Percentiles rank a stretch among this genome's conserved stretches.
Evolutionary conservation across 2,329 filamentous ascomycete species (phyloP).

Genomic region (Endoconidiophora laricicola): DNA sequence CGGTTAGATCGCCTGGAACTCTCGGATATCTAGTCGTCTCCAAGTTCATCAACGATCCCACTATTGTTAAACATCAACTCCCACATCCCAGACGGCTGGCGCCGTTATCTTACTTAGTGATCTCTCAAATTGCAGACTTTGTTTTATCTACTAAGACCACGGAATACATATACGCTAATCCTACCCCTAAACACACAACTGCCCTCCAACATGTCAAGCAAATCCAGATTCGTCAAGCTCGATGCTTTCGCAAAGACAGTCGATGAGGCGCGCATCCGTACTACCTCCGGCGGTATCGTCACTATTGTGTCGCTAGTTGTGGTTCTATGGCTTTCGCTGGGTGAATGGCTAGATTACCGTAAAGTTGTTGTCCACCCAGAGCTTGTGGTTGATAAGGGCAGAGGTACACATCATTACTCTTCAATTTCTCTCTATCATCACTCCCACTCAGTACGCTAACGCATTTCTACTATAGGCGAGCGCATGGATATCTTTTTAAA

Average conservation of each 20-base stretch:
- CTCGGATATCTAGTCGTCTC: too few relatives aligned
- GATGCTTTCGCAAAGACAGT: constrained; percentile 99
- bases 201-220: constrained; percentile 51
- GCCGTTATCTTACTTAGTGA: neutral
- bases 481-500: constrained; percentile 99
- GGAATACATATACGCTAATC: too few relatives aligned
- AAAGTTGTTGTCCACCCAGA: constrained; percentile 77
- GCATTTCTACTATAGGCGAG: constrained; percentile 43
- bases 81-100: neutral
- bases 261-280: constrained; percentile 90
- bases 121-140: neutral
- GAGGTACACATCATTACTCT: constrained; percentile 42
- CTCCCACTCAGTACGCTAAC: constrained; percentile 14
- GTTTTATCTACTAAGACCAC: too few relatives aligned
- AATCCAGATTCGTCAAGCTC: constrained; percentile 88
- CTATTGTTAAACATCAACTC: too few relatives aligned
- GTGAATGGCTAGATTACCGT: constrained; percentile 91
- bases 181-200: neutral
- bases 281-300: constrained; percentile 86
- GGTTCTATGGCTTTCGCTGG: constrained; percentile 76
- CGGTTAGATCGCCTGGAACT: too few relatives aligned
- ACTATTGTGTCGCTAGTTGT: constrained; percentile 81
- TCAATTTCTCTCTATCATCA: neutral
- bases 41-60: too few relatives aligned
- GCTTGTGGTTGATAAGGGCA: constrained; percentile 86